Percentiles rank a stretch among this genome's conserved stretches.
Conservation (phyloP, 495 filamentous ascomycete species). For the Lepraria neglecta region DNA sequence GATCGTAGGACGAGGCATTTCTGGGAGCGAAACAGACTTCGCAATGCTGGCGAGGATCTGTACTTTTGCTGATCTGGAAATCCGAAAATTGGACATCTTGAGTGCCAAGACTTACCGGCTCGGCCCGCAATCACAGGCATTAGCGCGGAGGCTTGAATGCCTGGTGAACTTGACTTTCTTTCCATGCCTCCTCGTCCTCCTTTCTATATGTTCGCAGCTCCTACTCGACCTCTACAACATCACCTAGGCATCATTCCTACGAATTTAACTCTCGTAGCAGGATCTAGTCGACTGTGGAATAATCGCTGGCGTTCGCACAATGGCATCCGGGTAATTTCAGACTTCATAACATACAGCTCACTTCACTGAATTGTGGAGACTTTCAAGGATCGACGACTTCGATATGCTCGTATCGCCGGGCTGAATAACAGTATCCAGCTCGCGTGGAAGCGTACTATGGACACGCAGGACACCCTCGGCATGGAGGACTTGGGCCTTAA, state of each 20-base stretch:
- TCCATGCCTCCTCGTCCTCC: neutral
- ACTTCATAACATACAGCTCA: neutral
- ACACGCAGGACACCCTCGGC: constrained; percentile 16
- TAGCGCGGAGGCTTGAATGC: neutral
- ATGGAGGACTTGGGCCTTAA: constrained; percentile 15
- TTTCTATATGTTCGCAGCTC: neutral
- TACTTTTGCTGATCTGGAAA: neutral
- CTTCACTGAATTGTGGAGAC: constrained; percentile 2
- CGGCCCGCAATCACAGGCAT: neutral
- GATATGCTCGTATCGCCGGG: neutral
- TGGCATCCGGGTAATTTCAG: constrained; percentile 4
- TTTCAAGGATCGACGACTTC: constrained; percentile 4
- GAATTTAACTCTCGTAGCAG: neutral
- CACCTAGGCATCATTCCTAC: neutral
- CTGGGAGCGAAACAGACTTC: neutral
- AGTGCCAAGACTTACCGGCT: neutral
- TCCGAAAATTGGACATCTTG: neutral
- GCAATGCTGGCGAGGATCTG: neutral
- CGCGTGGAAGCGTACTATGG: constrained; percentile 10
- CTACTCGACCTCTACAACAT: neutral
- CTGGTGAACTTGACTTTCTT: neutral
- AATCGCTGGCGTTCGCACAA: neutral
- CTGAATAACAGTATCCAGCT: neutral
- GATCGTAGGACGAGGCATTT: neutral
- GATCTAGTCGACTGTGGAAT: neutral